Conservation (phyloP, 2,329 filamentous ascomycete species). For the Penicillium sumatraense region DNA sequence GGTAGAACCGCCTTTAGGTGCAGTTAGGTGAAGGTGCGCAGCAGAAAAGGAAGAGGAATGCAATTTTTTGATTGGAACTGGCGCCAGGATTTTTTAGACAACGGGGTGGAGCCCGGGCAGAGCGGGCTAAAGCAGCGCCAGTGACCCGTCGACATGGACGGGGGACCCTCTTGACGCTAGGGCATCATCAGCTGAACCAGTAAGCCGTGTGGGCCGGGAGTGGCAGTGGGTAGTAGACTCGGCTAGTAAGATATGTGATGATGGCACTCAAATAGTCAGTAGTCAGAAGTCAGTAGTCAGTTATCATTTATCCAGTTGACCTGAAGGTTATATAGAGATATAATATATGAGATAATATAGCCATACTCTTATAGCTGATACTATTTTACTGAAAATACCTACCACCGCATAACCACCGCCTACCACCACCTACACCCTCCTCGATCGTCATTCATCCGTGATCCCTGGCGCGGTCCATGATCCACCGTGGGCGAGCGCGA, state of each 20-base stretch:
- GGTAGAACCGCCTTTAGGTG: too few relatives aligned
- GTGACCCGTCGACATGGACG: slow-evolving; percentile 44
- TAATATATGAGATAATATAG: too few relatives aligned
- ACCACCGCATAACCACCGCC: too few relatives aligned
- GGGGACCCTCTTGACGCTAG: slow-evolving; percentile 31
- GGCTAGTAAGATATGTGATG: background rate
- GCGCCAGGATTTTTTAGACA: slow-evolving; percentile 22
- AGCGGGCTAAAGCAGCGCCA: slow-evolving; percentile 33
- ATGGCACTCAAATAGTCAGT: background rate
- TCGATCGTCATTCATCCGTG: slow-evolving; percentile 19
- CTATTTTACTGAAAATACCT: too few relatives aligned
- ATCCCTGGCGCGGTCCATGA: slow-evolving; percentile 8
- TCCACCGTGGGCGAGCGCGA: slow-evolving; percentile 28
- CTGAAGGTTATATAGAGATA: too few relatives aligned
- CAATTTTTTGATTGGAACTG: slow-evolving; percentile 26
- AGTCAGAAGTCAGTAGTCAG: background rate
- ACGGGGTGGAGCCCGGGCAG: slow-evolving; percentile 27
- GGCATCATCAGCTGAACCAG: slow-evolving; percentile 40
- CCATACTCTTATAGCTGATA: too few relatives aligned
- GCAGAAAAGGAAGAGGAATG: too few relatives aligned
- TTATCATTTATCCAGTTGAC: too few relatives aligned
- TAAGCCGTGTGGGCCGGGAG: slow-evolving; percentile 7
- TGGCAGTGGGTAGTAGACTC: background rate
- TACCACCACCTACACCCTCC: too few relatives aligned
- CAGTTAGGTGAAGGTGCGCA: too few relatives aligned